A percentile compares a stretch with the other conserved stretches of the same genome.
Conservation (phyloP, 1,284 basidiomycete species). For the Heterobasidion parviporum region DNA sequence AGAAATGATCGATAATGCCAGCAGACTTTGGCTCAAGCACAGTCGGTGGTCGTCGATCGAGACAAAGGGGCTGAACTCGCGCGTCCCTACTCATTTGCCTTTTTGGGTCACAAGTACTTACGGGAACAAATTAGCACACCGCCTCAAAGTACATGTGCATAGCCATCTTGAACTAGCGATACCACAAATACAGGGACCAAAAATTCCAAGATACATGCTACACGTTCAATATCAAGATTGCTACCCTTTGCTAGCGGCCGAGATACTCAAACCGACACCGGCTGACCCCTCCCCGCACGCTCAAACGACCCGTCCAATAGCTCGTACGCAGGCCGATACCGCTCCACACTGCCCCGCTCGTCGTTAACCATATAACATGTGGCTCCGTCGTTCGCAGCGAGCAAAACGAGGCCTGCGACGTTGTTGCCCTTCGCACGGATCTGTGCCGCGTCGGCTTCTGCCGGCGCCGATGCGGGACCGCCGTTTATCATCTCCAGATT, state of each 20-base stretch:
- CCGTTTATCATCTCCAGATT: background rate
- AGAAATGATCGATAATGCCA: background rate
- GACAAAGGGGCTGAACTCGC: background rate
- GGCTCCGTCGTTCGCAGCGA: background rate
- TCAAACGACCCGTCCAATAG: constrained; percentile 72
- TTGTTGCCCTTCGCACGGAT: background rate
- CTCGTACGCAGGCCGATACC: constrained; percentile 75
- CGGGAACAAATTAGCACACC: background rate
- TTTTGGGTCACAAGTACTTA: background rate
- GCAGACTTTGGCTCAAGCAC: background rate
- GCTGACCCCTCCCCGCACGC: constrained; percentile 46
- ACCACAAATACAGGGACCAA: background rate
- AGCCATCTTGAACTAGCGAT: background rate
- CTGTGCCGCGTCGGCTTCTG: background rate
- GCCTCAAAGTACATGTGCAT: background rate
- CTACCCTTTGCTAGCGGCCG: background rate
- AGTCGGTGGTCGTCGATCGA: background rate
- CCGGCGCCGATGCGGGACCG: background rate
- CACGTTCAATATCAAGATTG: background rate
- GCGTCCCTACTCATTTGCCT: background rate
- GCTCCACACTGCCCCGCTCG: constrained; percentile 9
- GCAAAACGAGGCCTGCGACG: background rate
- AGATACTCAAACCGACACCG: background rate
- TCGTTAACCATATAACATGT: background rate
- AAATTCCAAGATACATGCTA: background rate